Evolutionary conservation across 345 rosid genomes (phyloP), one percentile per base, ranked within the genome.

Genomic region (Citrus australasica): DNA sequence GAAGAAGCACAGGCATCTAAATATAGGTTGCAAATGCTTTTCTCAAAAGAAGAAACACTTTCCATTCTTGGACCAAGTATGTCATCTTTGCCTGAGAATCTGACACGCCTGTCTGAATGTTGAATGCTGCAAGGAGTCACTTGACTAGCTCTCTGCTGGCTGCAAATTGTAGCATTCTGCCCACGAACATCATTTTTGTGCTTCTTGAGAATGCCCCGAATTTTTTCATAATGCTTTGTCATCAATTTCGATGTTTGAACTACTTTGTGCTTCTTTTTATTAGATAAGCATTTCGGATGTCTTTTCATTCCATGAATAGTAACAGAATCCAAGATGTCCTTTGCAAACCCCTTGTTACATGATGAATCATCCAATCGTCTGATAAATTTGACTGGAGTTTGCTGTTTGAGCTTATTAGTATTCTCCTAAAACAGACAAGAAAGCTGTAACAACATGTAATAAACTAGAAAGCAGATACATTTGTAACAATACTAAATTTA

Each of bases 181-280:
- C 73, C 81, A 33, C 84, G 65, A 80, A 67, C 25, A 68, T 46
- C 40, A 63, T 83, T 86, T 55, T 69, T 30, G 27, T 77, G 82
- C 73, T 82, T 81, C 86, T 86, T 87, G 28, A 87, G 87, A 75
- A 83, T 91, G 73, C 89, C 75, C 46, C 81, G 91, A 67, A 84
- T 80, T 53, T 67, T 73, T 60, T 85, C 82, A 72, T 62, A 80
- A 67, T 73, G 74, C 82, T 82, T 82, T n/a, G 69, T 74, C 37
- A 58, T 28, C 8, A 30, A 56, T 65, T 81, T 81, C 32, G 87
- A 78, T 75, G 58, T 66, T 80, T 67, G 68, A 46, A 61, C 33
- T 22, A 72, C 38, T 59, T 79, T 79, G 35, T 35, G 76, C 82
- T 78, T 83, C 77, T 79, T 85, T 71, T 33, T 65, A 42, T 75